A percentile compares a stretch with the other conserved stretches of the same genome.
Evolutionary conservation across 2,329 filamentous ascomycete species (phyloP).

Genomic region (Xylariaceae sp.): DNA sequence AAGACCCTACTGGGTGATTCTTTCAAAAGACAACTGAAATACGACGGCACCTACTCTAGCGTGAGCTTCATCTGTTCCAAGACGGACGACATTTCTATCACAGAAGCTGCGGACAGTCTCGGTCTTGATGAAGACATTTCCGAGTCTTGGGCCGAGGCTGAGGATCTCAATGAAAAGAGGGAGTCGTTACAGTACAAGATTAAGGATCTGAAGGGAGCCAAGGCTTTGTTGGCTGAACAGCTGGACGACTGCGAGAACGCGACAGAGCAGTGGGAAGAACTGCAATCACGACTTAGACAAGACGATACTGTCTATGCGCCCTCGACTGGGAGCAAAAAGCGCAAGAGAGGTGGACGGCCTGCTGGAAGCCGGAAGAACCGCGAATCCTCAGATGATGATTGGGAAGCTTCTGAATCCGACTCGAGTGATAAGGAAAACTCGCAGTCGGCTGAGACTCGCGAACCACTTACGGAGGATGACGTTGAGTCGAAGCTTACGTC

Average conservation of each 20-base stretch:
- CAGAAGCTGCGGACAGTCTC: slow-evolving; percentile 36
- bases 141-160: slow-evolving; percentile 33
- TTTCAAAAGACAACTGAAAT: slow-evolving; percentile 59
- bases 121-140: slow-evolving; percentile 35
- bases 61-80: slow-evolving; percentile 50
- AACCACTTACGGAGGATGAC: slow-evolving; percentile 41
- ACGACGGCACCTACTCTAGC: slow-evolving; percentile 52
- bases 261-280: slow-evolving; percentile 23
- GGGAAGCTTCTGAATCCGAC: slow-evolving; percentile 28
- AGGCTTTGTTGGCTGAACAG: slow-evolving; percentile 14
- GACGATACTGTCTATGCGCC: slow-evolving; percentile 37
- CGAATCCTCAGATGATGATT: slow-evolving; percentile 18
- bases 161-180: slow-evolving; percentile 20
- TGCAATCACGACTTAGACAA: slow-evolving; percentile 32
- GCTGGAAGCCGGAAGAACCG: slow-evolving; percentile 15
- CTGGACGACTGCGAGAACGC: slow-evolving; percentile 46
- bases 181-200: slow-evolving; percentile 14
- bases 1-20: slow-evolving; percentile 54
- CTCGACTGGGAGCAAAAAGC: slow-evolving; percentile 36
- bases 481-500: slow-evolving; percentile 33
- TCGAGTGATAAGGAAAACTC: slow-evolving; percentile 28
- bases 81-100: slow-evolving; percentile 53
- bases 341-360: slow-evolving; percentile 34
- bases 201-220: slow-evolving; percentile 31
- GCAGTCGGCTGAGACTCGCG: slow-evolving; percentile 18